Base-by-base conservation (phyloP, 768 basidiomycete species). In the Boletus tomentosulus region DNA sequence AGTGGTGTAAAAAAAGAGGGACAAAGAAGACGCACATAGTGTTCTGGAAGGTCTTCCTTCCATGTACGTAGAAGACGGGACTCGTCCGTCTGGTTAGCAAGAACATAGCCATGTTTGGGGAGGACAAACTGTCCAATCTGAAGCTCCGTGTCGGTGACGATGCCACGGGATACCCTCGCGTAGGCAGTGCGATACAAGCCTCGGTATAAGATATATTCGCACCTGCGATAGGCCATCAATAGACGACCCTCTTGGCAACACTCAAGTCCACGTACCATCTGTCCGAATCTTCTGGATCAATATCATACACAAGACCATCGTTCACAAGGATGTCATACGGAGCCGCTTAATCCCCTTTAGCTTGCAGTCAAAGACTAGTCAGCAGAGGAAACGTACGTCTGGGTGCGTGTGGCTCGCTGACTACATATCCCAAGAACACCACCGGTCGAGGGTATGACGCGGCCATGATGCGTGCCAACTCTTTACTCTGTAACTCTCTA, bases 171-270 rank as follows among this genome's bases (percentile, higher is more conserved):
- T 16, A 96, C 69, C 16, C 92, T 80, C 0, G 87, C 92, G 65
- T 91, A 95, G n/a, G 85, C 74, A 3, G 87, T 89, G 16, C 88
- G 78, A 64, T 89, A 86, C 25, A 92, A 62, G 2, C 86, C 89
- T 11, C 92, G 81, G 66, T 91, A 95, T 25, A 91, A 72, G 47
- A 96, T 91, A 64, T 95, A 95, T 74, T 95, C 89, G 72, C 92
- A 96, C 89, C 89, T 87, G 54, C 15, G 6, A 45, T 41, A 3
- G 27, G 24, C 2, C 15, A 43, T 57, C 43, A 50, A 37, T n/a
- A 9, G 0, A n/a, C 2, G 15, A 19, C 37, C 6, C 10, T 13
- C 2, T 22, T 15, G 30, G 19, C 19, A 48, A 45, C 0, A 43
- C 22, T n/a, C 22, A 12, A 44, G 10, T 42, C 16, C 15, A 60